Evolutionary conservation across 306 rosid genomes (phyloP), one percentile per base, ranked within the genome.

Genomic region (Cucurbita argyrosperma): DNA sequence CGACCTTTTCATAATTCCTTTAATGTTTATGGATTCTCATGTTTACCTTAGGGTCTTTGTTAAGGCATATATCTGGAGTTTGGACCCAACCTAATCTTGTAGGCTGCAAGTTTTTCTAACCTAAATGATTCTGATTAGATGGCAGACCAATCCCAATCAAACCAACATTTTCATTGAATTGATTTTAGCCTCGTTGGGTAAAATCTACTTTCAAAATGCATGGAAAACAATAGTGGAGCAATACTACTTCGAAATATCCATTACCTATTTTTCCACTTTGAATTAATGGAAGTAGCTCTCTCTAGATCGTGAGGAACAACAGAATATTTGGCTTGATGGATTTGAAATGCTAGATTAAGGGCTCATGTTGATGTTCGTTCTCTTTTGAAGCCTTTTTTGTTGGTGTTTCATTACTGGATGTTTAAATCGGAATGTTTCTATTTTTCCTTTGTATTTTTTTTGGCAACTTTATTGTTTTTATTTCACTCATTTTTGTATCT

Each of bases 1-100:
- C 37, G 38, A 47, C 76, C 53, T 75, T 60, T 63, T 65, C 73
- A 63, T 76, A 26, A 16, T 45, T 37, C 67, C 82, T 38, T 37
- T 30, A 37, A 15, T 64, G 49, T 69, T 46, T 18, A 53, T 8
- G 67, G 46, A 37, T 71, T 50, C 30, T 71, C 8, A 35, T 14
- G 47, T 71, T 71, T 35, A 71, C 19, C 18, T 11, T 42, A 10
- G 39, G 37, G 39, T 42, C 54, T 66, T 18, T 6, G n/a, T 66
- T 47, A 66, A 7, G 10, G 12, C 46, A 35, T 13, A 35, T 59
- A 59, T 35, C 43, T 65, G n/a, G n/a, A 65, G 16, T 16, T 30
- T 30, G 16, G 10, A 43, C 30, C 23, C 21, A 15, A n/a, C 47
- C 45, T n/a, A 15, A 8, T 38, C 12, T 0, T 38, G 37, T 62